Base-by-base conservation (phyloP, 208 protist species). In the Leishmania tarentolae region DNA sequence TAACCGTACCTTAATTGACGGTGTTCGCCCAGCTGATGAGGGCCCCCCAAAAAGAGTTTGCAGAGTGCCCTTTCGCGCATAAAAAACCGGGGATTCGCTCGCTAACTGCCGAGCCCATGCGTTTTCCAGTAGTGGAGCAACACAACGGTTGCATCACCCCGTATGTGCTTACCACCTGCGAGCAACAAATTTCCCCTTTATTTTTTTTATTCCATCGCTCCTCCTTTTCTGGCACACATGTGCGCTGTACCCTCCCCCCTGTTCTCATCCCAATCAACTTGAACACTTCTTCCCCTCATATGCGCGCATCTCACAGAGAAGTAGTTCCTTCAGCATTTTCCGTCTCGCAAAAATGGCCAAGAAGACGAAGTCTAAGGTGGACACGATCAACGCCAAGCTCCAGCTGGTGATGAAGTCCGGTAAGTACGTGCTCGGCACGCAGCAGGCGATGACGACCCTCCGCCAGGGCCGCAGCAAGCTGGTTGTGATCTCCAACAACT, bases 341-440 rank as follows among this genome's bases (percentile, higher is more conserved):
- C 40, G 11, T 57, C 52, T 37, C 76, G 70, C 82, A 82, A 97
- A 84, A 83, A 97, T 98, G 89, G 93, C 88, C 86, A 98, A 98
- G 89, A 98, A 98, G 93, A 88, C 87, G 81, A 99, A 99, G 93
- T 99, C 99, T 91, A 90, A 98, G 83, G 88, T 97, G 83, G 99
- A 99, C 90, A 98, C 91, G 92, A 99, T 99, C 94, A 99, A 99
- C 97, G 90, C 97, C 80, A 99, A 99, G 92, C 97, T 99, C 53
- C 97, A 98, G 84, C 97, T 99, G 79, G 99, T 99, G 80, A 99
- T 99, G 95, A 99, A 99, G 95, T 98, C 91, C 72, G 99, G 99
- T 78, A 99, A 99, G 95, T 99, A 99, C 90, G 93, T 94, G 73
- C 90, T 99, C 28, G 99, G 99, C 77, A 99, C 99, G 84, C 99